Percentiles rank a stretch among this genome's conserved stretches.
Conservation (phyloP, 345 rosid genomes). For the Arabidopsis arenosa region DNA sequence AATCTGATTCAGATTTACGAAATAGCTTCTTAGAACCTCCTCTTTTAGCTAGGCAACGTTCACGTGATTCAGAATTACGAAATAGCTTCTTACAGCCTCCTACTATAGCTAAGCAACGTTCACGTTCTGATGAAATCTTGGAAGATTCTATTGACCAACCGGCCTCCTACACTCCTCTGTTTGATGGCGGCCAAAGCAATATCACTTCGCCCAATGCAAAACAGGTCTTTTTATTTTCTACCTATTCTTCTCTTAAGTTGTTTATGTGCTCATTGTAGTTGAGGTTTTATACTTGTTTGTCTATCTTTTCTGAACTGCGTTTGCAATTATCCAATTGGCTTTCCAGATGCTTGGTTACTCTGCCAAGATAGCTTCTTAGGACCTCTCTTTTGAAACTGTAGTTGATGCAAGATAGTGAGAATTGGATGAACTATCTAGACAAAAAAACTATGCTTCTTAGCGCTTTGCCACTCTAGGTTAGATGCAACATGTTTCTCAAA, state of each 20-base stretch:
- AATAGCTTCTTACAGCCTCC: constrained; percentile 72
- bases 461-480: constrained; percentile 15
- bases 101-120: constrained; percentile 47
- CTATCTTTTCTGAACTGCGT: not conserved
- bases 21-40: constrained; percentile 75
- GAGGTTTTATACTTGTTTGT: constrained; percentile 2
- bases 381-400: constrained; percentile 18
- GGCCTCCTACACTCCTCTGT: constrained; percentile 64
- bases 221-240: constrained; percentile 15
- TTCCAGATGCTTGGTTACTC: constrained; percentile 2
- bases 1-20: constrained; percentile 63
- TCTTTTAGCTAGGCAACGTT: constrained; percentile 49
- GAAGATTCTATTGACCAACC: constrained; percentile 74
- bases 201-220: constrained; percentile 32
- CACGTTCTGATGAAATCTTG: constrained; percentile 60
- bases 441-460: not conserved
- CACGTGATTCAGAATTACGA: constrained; percentile 65
- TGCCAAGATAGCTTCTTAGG: not conserved
- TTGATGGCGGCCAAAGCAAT: constrained; percentile 60
- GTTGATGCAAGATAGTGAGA: not conserved
- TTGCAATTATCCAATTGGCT: not conserved
- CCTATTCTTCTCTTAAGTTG: not conserved
- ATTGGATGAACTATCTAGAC: constrained; percentile 22
- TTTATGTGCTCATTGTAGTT: constrained; percentile 18
- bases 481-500: constrained; percentile 10